phyloP scores from a whole-genome alignment of 2,329 filamentous ascomycete species.

The Diaporthe longicolla region DNA sequence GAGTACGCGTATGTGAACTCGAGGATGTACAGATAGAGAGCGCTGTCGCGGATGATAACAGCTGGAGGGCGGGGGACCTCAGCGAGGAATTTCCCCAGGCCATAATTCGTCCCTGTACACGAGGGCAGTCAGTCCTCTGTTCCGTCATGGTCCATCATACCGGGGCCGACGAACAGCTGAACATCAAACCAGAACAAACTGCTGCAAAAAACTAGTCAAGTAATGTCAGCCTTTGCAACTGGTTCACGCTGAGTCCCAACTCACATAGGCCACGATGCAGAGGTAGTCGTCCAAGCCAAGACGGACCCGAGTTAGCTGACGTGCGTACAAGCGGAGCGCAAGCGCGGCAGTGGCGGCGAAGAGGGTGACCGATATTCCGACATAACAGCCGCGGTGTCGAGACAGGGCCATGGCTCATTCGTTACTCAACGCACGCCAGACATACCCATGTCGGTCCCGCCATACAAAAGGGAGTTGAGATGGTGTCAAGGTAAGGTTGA shows the following conservation, averaged over 20 bases:
- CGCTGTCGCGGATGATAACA: conserved; percentile 4
- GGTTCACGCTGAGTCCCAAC: not conserved
- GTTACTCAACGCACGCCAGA: not conserved
- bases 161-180: not conserved
- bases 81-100: conserved; percentile 5
- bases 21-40: conserved; percentile 19
- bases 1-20: conserved; percentile 35
- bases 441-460: not conserved
- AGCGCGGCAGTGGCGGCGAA: conserved; percentile 30
- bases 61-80: conserved; percentile 10
- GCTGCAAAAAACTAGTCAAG: not conserved
- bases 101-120: conserved; percentile 12
- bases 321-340: conserved; percentile 19
- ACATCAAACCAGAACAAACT: conserved; percentile 20
- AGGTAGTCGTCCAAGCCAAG: conserved; percentile 27
- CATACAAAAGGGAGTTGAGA: not conserved
- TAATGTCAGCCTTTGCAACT: not conserved
- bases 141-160: not conserved
- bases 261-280: conserved; percentile 27
- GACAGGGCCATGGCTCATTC: conserved; percentile 2
- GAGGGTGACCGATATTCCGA: conserved; percentile 22
- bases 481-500: not conserved
- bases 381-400: conserved; percentile 30
- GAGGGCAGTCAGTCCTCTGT: not conserved
- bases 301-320: conserved; percentile 11